Base-by-base conservation (phyloP, 164 flowering plant species). In the Pachysandra terminalis region DNA sequence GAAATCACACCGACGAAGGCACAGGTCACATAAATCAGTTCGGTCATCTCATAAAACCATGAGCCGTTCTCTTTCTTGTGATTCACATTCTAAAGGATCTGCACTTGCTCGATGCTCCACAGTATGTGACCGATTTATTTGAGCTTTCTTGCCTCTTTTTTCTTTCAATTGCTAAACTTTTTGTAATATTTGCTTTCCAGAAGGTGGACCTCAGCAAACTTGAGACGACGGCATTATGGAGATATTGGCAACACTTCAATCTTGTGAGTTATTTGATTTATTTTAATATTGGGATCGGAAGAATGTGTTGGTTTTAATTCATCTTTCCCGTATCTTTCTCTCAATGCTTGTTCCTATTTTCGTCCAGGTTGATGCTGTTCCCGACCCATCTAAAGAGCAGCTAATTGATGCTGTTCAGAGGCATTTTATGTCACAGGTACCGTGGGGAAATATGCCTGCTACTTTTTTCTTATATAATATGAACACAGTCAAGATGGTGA, bases 371-470 rank as follows among this genome's bases (percentile, higher is more conserved):
- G 94, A 88, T 74, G 78, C 81, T 53, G 79, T 77, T 21, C 96
- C 93, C 70, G 89, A 90, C 78, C 97, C 95, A 68, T 87, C 98
- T 9, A 91, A 84, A 69, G 94, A 94, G 79, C 90, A 94, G 72
- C 81, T 91, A 58, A 71, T 90, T 24, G 95, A 94, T 76, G 84
- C 84, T 68, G 98, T 91, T 60, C 92, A 89, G 69, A 83, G 90
- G 85, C 98, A 94, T 81, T 94, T 94, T 70, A 81, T 87, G 90
- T 86, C 96, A 19, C 95, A 88, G 98, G 98, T 94, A 84, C 28
- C 19, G n/a, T 10, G 17, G 21, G 32, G 23, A 57, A n/a, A n/a
- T 13, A 23, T 64, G 41, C 12, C 15, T 27, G 3, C 59, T 59
- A 40, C 54, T 35, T 5, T 51, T 61, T 40, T 35, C 27, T 17